Percentiles rank a stretch among this genome's conserved stretches.
phyloP scores from a whole-genome alignment of 1,284 basidiomycete species.

The Cutaneotrichosporon cavernicola region DNA sequence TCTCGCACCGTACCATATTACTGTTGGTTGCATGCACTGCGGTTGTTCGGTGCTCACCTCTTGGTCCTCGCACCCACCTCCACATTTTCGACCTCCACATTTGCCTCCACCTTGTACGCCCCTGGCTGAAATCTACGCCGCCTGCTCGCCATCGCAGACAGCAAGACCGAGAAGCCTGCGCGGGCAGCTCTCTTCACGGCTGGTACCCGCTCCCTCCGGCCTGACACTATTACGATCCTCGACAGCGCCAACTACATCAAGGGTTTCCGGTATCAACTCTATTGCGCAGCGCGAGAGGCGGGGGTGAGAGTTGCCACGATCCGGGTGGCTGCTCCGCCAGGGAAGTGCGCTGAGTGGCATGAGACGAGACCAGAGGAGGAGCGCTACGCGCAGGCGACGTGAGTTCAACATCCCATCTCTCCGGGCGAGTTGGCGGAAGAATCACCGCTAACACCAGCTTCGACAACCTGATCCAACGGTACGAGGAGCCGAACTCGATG shows the following conservation, averaged over 20 bases:
- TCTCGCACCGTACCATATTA: not conserved
- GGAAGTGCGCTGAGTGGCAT: slow-evolving; percentile 78
- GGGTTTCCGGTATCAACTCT: slow-evolving; percentile 93
- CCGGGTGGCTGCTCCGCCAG: slow-evolving; percentile 73
- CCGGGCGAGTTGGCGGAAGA: not conserved
- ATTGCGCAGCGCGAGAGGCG: slow-evolving; percentile 88
- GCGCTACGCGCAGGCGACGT: slow-evolving; percentile 73
- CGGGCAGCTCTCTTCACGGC: slow-evolving; percentile 83
- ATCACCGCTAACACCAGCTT: slow-evolving; percentile 59
- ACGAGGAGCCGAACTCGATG: slow-evolving; percentile 95
- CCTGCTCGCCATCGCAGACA: slow-evolving; percentile 59
- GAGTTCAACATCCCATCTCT: slow-evolving; percentile 40
- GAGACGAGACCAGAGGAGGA: slow-evolving; percentile 42
- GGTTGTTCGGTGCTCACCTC: not conserved
- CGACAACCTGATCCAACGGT: slow-evolving; percentile 83
- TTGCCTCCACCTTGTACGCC: not conserved
- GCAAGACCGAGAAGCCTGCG: slow-evolving; percentile 81
- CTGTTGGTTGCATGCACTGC: not conserved
- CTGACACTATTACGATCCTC: slow-evolving; percentile 77
- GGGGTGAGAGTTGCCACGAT: slow-evolving; percentile 85
- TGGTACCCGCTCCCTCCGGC: slow-evolving; percentile 70
- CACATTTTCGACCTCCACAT: slow-evolving; percentile 1
- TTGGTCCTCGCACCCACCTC: not conserved
- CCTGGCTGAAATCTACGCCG: not conserved
- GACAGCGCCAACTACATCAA: slow-evolving; percentile 97